A percentile compares a stretch with the other conserved stretches of the same genome.
phyloP scores from a whole-genome alignment of 345 rosid species.

The Syzygium aromaticum region DNA sequence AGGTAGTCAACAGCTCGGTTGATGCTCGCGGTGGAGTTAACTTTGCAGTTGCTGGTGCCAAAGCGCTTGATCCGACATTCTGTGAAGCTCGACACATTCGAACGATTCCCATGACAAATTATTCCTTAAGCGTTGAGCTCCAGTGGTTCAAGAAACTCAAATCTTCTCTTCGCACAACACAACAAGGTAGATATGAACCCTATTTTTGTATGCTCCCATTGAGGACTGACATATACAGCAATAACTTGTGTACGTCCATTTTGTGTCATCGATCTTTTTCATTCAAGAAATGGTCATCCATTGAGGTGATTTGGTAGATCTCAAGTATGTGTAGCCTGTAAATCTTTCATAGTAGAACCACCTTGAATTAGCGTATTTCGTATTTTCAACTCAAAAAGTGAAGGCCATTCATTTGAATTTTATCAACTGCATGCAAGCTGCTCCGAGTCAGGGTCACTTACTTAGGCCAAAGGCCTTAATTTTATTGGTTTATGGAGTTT shows the following conservation, averaged over 20 bases:
- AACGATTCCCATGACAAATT: conserved; percentile 27
- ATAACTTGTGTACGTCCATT: neutral
- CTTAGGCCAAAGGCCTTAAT: too few species aligned
- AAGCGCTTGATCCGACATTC: conserved; percentile 36
- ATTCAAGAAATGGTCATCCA: neutral
- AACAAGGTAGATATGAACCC: conserved; percentile 22
- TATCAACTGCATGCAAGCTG: too few species aligned
- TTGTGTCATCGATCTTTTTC: neutral
- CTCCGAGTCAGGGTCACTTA: too few species aligned
- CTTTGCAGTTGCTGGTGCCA: conserved; percentile 72
- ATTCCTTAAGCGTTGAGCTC: conserved; percentile 41
- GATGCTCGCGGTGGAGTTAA: conserved; percentile 25
- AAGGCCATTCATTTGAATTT: too few species aligned
- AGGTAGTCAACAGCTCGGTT: conserved; percentile 6
- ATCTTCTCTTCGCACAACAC: conserved; percentile 34
- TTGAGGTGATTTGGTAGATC: neutral
- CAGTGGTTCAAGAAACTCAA: conserved; percentile 58
- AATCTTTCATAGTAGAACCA: neutral
- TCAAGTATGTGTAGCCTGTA: neutral
- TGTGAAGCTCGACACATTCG: conserved; percentile 22
- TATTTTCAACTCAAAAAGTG: neutral
- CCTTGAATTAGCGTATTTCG: neutral
- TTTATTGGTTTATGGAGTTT: too few species aligned
- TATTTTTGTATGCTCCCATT: neutral
- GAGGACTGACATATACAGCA: neutral